These are phyloP conservation scores for Ceratocystis variospora DNA, from an alignment of 2,329 filamentous ascomycete genomes.

Conservation along the genomic window DNA sequence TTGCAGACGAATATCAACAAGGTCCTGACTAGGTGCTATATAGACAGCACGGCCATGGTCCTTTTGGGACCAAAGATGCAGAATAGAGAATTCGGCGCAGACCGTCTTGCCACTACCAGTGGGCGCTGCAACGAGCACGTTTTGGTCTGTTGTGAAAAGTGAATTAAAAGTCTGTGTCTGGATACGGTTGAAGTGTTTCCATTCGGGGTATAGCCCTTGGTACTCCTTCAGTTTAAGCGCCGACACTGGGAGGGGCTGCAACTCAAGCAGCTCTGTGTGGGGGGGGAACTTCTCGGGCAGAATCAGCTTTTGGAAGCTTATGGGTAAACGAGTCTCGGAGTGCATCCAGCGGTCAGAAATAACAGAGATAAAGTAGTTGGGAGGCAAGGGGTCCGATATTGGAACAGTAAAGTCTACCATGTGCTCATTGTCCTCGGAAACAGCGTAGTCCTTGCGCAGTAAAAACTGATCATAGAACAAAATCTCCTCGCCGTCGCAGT, in stretches of 20 bases:
- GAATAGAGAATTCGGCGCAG: slow-evolving; percentile 83
- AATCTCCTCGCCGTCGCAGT: slow-evolving; percentile 93
- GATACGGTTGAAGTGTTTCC: slow-evolving; percentile 88
- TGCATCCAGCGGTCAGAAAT: slow-evolving; percentile 98
- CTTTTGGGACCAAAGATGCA: slow-evolving; percentile 63
- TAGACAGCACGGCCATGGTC: slow-evolving; percentile 67
- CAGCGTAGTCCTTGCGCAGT: slow-evolving; percentile 75
- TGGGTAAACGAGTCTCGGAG: slow-evolving; percentile 80
- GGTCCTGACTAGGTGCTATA: slow-evolving; percentile 84
- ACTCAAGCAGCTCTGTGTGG: slow-evolving; percentile 79
- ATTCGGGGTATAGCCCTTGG: slow-evolving; percentile 64
- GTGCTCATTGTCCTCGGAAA: slow-evolving; percentile 79
- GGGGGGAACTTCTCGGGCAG: slow-evolving; percentile 91
- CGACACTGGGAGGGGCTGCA: slow-evolving; percentile 79
- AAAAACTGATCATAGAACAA: slow-evolving; percentile 91
- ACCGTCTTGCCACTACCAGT: slow-evolving; percentile 94
- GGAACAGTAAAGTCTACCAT: slow-evolving; percentile 92
- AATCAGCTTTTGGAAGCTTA: slow-evolving; percentile 90
- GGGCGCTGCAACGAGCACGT: slow-evolving; percentile 83
- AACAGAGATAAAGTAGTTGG: slow-evolving; percentile 95
- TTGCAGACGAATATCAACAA: slow-evolving; percentile 66
- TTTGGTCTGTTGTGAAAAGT: slow-evolving; percentile 79
- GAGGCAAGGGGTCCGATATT: slow-evolving; percentile 93
- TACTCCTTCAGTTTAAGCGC: slow-evolving; percentile 80
- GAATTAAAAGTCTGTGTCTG: slow-evolving; percentile 97